Evolutionary conservation across 306 rosid genomes (phyloP), one percentile per base, ranked within the genome.

Genomic region (Cucumis hystrix): DNA sequence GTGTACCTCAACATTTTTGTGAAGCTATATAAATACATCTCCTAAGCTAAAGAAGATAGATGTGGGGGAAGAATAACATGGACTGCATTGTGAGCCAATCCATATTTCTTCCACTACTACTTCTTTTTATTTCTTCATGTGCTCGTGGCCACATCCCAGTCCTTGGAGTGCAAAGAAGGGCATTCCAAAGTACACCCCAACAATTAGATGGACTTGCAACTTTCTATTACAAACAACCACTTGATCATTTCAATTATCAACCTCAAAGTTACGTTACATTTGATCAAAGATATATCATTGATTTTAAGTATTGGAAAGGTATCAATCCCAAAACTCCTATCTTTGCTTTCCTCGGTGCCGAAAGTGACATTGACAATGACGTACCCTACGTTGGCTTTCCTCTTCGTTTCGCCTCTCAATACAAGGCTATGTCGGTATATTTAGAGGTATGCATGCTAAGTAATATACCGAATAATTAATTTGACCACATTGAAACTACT

Each of bases 171-270:
- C 74, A 17, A 14, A 45, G 74, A 68, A 68, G 16, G 33, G 33
- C 54, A 23, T 10, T n/a, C 30, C 25, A 12, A n/a, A 40, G 43
- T 7, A 40, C 10, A 5, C 51, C 74, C 33, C 51, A 45, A 45
- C 33, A 67, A 67, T 0, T 0, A 0, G 52, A 41, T 11, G 55
- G 45, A 1, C 4, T 68, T 5, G n/a, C 40, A 33, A 85, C 83
- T 40, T 83, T 62, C 37, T 85, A 80, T 47, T 87, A 82, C 74
- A 79, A 77, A 18, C 93, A 89, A 83, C 85, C 80, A 9, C 81
- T 89, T 0, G 90, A 89, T 49, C 91, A 89, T 78, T 87, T 89
- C 82, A 87, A 84, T 80, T 89, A 82, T 20, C 63, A 72, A 20
- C 91, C 89, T 13, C 86, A 82, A 1, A 87, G 89, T 69, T 87